phyloP scores from a whole-genome alignment of 2,329 filamentous ascomycete genomes.

The Daldinia eschscholtzii region DNA sequence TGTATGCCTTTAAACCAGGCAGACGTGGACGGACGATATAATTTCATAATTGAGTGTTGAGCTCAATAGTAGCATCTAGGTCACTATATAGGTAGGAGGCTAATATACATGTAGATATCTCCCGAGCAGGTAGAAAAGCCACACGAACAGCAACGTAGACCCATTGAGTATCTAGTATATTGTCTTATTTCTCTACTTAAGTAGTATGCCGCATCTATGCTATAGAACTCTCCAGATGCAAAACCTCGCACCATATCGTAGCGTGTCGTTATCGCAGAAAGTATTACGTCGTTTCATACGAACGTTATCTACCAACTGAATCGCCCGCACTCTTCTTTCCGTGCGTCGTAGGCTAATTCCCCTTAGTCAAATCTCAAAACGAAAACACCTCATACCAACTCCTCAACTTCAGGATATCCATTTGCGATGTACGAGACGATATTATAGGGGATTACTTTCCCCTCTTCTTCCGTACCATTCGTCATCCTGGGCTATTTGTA shows the following conservation, averaged over 20 bases:
- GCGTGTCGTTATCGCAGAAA: conserved; percentile 19
- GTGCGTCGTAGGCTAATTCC: conserved; percentile 10
- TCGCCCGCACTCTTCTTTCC: background rate
- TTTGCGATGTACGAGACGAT: conserved; percentile 7
- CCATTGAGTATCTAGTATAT: conserved; percentile 2
- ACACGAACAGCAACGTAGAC: background rate
- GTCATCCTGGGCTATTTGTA: conserved; percentile 1
- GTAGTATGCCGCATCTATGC: conserved; percentile 21
- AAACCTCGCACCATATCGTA: conserved; percentile 7
- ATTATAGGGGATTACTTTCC: background rate
- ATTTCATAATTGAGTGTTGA: background rate
- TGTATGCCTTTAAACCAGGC: background rate
- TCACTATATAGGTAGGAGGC: background rate
- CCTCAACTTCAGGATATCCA: conserved; percentile 16
- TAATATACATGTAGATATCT: background rate
- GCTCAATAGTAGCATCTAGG: background rate
- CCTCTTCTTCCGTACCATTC: conserved; percentile 3
- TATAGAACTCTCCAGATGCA: conserved; percentile 15
- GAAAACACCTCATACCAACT: conserved; percentile 23
- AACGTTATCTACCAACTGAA: conserved; percentile 30
- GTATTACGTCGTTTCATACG: conserved; percentile 39
- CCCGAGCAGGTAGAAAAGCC: background rate
- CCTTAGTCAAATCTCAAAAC: conserved; percentile 9
- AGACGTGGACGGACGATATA: background rate
- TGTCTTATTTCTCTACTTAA: conserved; percentile 29